These are phyloP conservation scores for Nakazawaea anatomiae DNA, from an alignment of 805 yeast species.

Conservation along the genomic window DNA sequence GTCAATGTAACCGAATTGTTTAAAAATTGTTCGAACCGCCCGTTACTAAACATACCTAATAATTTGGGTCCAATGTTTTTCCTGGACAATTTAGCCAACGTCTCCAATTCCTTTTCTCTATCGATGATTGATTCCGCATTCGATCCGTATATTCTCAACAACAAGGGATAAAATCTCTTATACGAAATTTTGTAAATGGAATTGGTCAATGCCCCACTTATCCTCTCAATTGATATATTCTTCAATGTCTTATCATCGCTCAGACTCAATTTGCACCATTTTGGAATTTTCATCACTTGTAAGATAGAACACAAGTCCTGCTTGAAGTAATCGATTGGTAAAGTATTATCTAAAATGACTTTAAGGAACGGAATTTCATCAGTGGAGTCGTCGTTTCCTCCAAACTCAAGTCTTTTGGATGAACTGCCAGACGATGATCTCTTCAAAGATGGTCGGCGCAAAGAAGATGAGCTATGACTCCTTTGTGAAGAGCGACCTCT, in stretches of 20 bases:
- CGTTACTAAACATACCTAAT: constrained; percentile 86
- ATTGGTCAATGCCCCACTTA: constrained; percentile 92
- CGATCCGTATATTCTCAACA: constrained; percentile 83
- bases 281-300: constrained; percentile 59
- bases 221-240: constrained; percentile 52
- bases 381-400: neutral
- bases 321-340: constrained; percentile 81
- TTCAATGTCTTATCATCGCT: constrained; percentile 31
- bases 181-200: constrained; percentile 66
- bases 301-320: constrained; percentile 68
- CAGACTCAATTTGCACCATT: constrained; percentile 61
- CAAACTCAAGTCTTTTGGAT: neutral
- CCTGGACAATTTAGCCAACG: constrained; percentile 65
- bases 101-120: constrained; percentile 70
- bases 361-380: constrained; percentile 17
- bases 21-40: constrained; percentile 89
- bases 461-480: neutral
- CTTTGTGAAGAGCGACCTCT: constrained; percentile 1
- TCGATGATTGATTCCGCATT: constrained; percentile 84
- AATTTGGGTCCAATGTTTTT: constrained; percentile 84
- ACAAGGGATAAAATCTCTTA: constrained; percentile 45
- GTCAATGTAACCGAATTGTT: constrained; percentile 77
- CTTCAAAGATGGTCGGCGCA: constrained; percentile 7
- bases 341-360: constrained; percentile 62
- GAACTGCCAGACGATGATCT: constrained; percentile 8